phyloP scores from a whole-genome alignment of 139 green algal species.

The Helicosporidium sp. region DNA sequence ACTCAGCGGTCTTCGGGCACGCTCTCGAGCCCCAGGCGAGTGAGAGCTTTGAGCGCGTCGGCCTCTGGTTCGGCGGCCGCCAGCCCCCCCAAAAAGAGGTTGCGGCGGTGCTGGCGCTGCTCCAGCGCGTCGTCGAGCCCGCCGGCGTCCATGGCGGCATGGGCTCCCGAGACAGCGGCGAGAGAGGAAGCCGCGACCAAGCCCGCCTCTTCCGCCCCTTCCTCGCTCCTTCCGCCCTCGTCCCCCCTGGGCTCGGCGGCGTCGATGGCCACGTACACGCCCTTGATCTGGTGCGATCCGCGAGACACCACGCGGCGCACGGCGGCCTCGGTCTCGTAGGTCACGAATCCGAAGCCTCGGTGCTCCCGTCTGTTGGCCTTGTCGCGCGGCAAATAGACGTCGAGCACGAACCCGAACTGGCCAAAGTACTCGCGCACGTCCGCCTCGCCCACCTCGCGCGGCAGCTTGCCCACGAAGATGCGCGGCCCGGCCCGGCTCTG shows the following conservation, averaged over 20 bases:
- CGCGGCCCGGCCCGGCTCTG: slow-evolving; percentile 35
- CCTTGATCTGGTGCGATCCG: slow-evolving; percentile 24
- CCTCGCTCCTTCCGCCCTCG: too few species aligned
- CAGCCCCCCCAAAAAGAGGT: too few species aligned
- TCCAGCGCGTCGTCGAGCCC: too few species aligned
- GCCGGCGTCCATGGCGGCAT: too few species aligned
- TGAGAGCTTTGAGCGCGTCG: too few species aligned
- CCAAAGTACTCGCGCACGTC: slow-evolving; percentile 71
- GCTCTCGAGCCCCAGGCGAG: too few species aligned
- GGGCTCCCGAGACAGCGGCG: too few species aligned
- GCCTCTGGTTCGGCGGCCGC: too few species aligned
- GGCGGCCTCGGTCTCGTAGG: slow-evolving; percentile 69
- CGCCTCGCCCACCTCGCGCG: slow-evolving; percentile 53
- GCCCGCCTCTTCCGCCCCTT: too few species aligned
- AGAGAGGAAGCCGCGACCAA: too few species aligned
- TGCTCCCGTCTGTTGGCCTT: slow-evolving; percentile 42
- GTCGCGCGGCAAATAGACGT: slow-evolving; percentile 67
- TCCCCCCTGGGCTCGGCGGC: neutral
- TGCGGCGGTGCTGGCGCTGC: too few species aligned
- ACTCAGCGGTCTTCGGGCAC: too few species aligned
- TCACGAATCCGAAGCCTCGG: slow-evolving; percentile 78
- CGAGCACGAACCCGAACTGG: slow-evolving; percentile 69
- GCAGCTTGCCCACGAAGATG: slow-evolving; percentile 79
- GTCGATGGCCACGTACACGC: slow-evolving; percentile 23
- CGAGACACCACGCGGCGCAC: slow-evolving; percentile 33